Base-by-base conservation (phyloP, 768 basidiomycete genomes). In the Auriscalpium vulgare region DNA sequence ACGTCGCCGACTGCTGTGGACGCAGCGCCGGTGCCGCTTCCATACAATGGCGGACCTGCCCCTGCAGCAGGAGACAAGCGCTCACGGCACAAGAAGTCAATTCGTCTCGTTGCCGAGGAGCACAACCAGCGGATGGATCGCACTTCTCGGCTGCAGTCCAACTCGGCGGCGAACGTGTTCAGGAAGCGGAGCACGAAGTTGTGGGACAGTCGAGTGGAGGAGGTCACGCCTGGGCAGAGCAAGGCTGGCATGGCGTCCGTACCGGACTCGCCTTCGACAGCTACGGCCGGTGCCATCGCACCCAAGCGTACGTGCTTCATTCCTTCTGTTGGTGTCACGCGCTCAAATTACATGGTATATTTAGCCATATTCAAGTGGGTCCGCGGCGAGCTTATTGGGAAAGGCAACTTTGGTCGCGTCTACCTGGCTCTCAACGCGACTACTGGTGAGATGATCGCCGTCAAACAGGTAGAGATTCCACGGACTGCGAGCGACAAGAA, bases 361-460 rank as follows among this genome's bases (percentile, higher is more conserved):
- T 8, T 65, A 88, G 91, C 84, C 23, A 94, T 94, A 45, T 94
- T 97, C 77, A 95, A 95, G 68, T 98, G 97, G 97, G 91, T 97
- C 40, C 88, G 95, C 64, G 97, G 97, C 52, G 94, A 97, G 71
- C 78, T 98, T 38, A 97, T 99, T 59, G 97, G 97, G 36, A 92
- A 91, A 66, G 97, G 97, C 23, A 95, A 94, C 11, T 99, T 95
- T 65, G 97, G 97, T 11, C 84, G 90, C 45, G 97, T 99, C 34
- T 99, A 97, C 66, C 82, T 98, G 54, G 97, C 92, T 16, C 75
- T 98, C 56, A 98, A 98, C 68, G 92, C 91, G 36, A 94, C 91
- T 3, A 95, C 94, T 0, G 94, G 94, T 56, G 95, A 98, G 72
- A 95, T 97, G 91, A 94, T 98, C 65, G 97, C 97, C 16, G 97